Evolutionary conservation across 1,284 basidiomycete species (phyloP), one percentile per base, ranked within the genome.

Genomic region (Anthracocystis panici-leucophaei): DNA sequence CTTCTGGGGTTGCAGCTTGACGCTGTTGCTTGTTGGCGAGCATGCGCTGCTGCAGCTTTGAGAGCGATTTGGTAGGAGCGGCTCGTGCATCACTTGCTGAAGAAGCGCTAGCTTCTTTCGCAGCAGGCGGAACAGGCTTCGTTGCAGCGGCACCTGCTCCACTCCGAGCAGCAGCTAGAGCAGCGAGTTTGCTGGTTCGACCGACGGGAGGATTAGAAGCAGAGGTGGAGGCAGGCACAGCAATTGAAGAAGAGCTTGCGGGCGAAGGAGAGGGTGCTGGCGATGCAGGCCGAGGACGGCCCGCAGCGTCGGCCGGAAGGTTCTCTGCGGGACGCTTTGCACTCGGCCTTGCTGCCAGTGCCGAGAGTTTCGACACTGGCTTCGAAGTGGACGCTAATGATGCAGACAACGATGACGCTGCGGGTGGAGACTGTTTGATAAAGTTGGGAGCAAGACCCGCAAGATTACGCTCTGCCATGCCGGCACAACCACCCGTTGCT

Each of bases 11-110:
- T 6, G 72, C 62, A 20, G 58, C 58, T 25, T 51, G 57, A 12
- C 66, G 66, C 52, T 70, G 64, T 52, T 75, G 64, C 55, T 60
- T 62, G 44, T 61, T 70, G 18, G 80, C 81, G 12, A 68, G 75
- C 85, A 89, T 86, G 57, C 87, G 88, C 70, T 88, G 88, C 48
- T 88, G 88, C 3, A 89, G 83, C 77, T 89, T 89, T 5, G 88
- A 88, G 1, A 88, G 81, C 5, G 87, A 87, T 78, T 88, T 77
- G 79, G 82, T 23, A 67, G 59, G 42, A 52, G 83, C 80, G 27
- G 89, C 87, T 0, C n/a, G 31, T 57, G 83, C 79, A 31, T 89
- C 87, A 27, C 27, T 27, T 0, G 25, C 29, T 12, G 69, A 90
- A 18, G 91, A 84, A 50, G 23, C 23, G 29, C 27, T 84, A 25